Percentiles rank a stretch among this genome's conserved stretches.
phyloP scores from a whole-genome alignment of 495 filamentous ascomycete genomes.

The Penicillium egyptiacum region DNA sequence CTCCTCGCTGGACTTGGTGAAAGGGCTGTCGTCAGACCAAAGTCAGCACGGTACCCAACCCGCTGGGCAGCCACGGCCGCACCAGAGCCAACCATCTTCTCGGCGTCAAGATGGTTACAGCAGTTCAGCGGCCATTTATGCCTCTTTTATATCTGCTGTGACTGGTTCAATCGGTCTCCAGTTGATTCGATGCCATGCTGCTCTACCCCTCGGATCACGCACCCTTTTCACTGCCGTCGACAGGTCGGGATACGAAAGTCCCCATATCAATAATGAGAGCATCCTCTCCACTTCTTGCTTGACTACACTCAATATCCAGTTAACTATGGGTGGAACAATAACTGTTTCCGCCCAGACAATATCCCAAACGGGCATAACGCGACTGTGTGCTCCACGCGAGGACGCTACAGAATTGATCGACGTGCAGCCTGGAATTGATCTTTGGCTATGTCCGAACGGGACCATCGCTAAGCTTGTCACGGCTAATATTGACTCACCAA shows the following conservation, averaged over 20 bases:
- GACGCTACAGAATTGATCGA: constrained; percentile 21
- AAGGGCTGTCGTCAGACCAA: constrained; percentile 40
- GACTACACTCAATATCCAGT: constrained; percentile 43
- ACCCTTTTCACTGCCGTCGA: constrained; percentile 44
- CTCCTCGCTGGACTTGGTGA: constrained; percentile 39
- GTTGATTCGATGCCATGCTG: constrained; percentile 37
- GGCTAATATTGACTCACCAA: constrained; percentile 23
- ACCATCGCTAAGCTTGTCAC: constrained; percentile 46
- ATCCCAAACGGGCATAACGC: constrained; percentile 39
- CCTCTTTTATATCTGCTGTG: constrained; percentile 46
- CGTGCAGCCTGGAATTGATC: constrained; percentile 34
- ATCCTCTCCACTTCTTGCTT: constrained; percentile 33
- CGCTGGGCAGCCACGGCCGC: constrained; percentile 30
- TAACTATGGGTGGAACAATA: constrained; percentile 40
- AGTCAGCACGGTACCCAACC: constrained; percentile 19
- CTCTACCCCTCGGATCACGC: constrained; percentile 47
- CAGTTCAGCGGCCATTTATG: constrained; percentile 44
- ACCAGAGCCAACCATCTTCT: constrained; percentile 27
- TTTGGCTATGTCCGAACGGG: constrained; percentile 55
- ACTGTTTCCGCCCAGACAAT: constrained; percentile 43
- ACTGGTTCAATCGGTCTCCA: constrained; percentile 44
- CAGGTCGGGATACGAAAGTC: constrained; percentile 32
- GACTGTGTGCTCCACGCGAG: constrained; percentile 29
- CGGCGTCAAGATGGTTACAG: constrained; percentile 38
- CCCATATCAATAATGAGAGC: constrained; percentile 31